Base-by-base conservation (phyloP, 1,284 basidiomycete genomes). In the Leucoagaricus sp. region DNA sequence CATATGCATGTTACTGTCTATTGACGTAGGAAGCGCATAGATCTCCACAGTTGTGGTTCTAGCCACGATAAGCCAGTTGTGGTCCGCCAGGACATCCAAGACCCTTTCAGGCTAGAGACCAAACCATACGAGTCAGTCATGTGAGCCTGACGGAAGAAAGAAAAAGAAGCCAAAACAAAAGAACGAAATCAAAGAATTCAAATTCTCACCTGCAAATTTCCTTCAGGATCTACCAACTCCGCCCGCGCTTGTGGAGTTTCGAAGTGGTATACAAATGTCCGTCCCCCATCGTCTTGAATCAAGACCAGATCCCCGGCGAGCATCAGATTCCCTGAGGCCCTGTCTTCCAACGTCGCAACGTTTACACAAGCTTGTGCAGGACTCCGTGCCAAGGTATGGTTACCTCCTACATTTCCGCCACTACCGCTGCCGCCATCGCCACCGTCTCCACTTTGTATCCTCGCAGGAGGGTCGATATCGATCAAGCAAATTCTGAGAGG, bases 61-160 rank as follows among this genome's bases (percentile, higher is more conserved):
- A 29, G 80, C 63, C 29, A 82, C 60, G 42, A 84, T 61, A 21
- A 75, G 67, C 58, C 76, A 75, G 31, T 75, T 68, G 33, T 72
- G 63, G 33, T 72, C 68, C 44, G 81, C 59, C 34, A 80, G 58
- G 21, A 78, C 67, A 46, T 77, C 74, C 9, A 75, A 64, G 21
- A 73, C 65, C 51, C 62, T 65, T 55, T 74, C 73, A 29, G 65
- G 66, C 74, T 53, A 25, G 17, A 28, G 21, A n/a, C 10, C 17
- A 44, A 21, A 25, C 29, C 26, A 38, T 49, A 42, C 19, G 25
- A 42, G n/a, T 29, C 29, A 31, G 40, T 53, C 41, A 19, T 9
- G 41, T 26, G 49, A 21, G n/a, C 10, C 26, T n/a, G 48, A 38
- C 15, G 40, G 6, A 19, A 52, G 29, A 41, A 26, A 40, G 49